Evolutionary conservation across 2,329 filamentous ascomycete genomes (phyloP).

Genomic region (Fusarium praegraminearum): DNA sequence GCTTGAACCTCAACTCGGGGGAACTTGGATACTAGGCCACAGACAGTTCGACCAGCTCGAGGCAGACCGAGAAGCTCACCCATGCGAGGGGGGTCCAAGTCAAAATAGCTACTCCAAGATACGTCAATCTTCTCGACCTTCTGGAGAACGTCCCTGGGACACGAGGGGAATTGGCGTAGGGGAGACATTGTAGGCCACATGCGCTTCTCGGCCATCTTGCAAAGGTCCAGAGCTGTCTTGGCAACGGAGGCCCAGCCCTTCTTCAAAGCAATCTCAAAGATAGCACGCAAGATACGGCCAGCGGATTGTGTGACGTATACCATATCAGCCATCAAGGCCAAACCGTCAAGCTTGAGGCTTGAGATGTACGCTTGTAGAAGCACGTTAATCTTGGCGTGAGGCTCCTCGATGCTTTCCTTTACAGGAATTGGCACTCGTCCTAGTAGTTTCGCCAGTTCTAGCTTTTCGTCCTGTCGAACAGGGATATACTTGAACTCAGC

Average conservation of each 20-base stretch:
- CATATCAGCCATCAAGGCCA: conserved; percentile 97
- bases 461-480: conserved; percentile 95
- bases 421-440: conserved; percentile 93
- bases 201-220: conserved; percentile 98
- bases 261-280: conserved; percentile 97
- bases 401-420: conserved; percentile 97
- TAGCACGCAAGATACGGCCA: conserved; percentile 91
- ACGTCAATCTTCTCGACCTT: conserved; percentile 97
- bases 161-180: conserved; percentile 86
- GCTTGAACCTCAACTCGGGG: conserved; percentile 93
- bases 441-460: conserved; percentile 92
- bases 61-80: conserved; percentile 92
- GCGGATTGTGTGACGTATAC: conserved; percentile 99
- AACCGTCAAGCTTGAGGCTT: conserved; percentile 89
- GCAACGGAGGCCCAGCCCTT: conserved; percentile 96
- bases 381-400: conserved; percentile 98
- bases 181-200: conserved; percentile 99
- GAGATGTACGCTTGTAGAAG: conserved; percentile 97
- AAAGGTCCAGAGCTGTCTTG: conserved; percentile 91
- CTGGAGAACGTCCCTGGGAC: conserved; percentile 85
- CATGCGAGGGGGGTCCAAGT: conserved; percentile 96
- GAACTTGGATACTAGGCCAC: conserved; percentile 89
- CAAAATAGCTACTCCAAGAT: conserved; percentile 93
- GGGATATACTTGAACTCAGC: conserved; percentile 99
- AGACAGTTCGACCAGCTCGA: conserved; percentile 87